Conservation (phyloP, 768 basidiomycete species). For the Serendipita sp. region DNA sequence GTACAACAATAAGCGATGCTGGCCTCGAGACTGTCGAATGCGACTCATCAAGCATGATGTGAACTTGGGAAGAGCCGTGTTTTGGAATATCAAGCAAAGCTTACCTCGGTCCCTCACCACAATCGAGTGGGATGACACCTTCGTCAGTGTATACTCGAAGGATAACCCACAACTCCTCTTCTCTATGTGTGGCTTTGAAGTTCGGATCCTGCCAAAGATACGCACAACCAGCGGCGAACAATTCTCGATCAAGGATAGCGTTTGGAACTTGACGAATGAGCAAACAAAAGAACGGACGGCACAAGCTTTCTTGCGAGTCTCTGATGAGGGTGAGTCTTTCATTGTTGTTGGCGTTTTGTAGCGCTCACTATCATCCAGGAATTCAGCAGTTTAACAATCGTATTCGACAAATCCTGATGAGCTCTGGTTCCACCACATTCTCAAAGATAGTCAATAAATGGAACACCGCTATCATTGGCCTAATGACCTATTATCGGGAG, state of each 20-base stretch:
- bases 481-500: conserved; percentile 97
- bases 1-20: conserved; percentile 98
- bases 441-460: conserved; percentile 98
- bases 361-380: conserved; percentile 26
- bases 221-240: conserved; percentile 92
- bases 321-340: conserved; percentile 57
- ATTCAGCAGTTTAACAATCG: conserved; percentile 97
- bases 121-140: conserved; percentile 98
- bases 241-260: conserved; percentile 90
- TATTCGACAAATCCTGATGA: conserved; percentile 93
- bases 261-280: conserved; percentile 95
- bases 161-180: conserved; percentile 96
- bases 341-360: background rate
- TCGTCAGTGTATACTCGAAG: conserved; percentile 91
- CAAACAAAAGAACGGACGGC: conserved; percentile 96
- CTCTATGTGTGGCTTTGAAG: conserved; percentile 98
- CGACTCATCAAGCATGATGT: conserved; percentile 98
- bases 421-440: conserved; percentile 96
- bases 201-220: conserved; percentile 93
- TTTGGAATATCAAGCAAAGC: conserved; percentile 99
- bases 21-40: conserved; percentile 99
- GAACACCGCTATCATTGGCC: conserved; percentile 88
- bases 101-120: conserved; percentile 90
- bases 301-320: conserved; percentile 94
- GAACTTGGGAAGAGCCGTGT: conserved; percentile 93